These are phyloP conservation scores for Silene uniflora DNA, from an alignment of 148 eudicot genomes.

Conservation along the genomic window DNA sequence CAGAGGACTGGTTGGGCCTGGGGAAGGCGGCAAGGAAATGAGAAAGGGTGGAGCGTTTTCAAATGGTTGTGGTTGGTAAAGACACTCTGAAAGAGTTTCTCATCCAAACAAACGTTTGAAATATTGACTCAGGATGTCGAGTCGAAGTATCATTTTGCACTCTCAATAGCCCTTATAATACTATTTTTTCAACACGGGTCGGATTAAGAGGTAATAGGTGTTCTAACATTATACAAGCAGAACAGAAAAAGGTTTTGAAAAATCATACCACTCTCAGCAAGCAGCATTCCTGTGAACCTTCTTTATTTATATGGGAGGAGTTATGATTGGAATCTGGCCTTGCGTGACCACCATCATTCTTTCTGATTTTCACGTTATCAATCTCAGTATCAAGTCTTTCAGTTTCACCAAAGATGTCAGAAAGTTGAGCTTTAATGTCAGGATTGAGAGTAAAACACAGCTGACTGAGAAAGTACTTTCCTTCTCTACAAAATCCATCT, in stretches of 20 bases:
- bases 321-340: slow-evolving; percentile 31
- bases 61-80: not conserved
- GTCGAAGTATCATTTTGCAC: not conserved
- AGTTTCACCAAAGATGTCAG: slow-evolving; percentile 21
- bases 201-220: not conserved
- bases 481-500: slow-evolving; percentile 51
- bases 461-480: slow-evolving; percentile 59
- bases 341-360: slow-evolving; percentile 13
- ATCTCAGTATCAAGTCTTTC: slow-evolving; percentile 29
- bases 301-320: slow-evolving; percentile 22
- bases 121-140: not conserved
- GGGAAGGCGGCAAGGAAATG: not conserved
- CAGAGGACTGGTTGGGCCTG: too few species aligned
- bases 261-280: slow-evolving; percentile 73
- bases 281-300: slow-evolving; percentile 44
- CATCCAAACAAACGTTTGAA: not conserved
- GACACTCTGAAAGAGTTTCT: not conserved
- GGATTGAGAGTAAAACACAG: slow-evolving; percentile 40
- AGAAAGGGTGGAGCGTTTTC: not conserved
- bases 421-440: slow-evolving; percentile 26
- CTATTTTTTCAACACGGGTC: not conserved
- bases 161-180: not conserved
- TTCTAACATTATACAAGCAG: not conserved
- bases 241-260: not conserved
- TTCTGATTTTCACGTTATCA: slow-evolving; percentile 21